A percentile compares a stretch with the other conserved stretches of the same genome.
phyloP scores from a whole-genome alignment of 1,139 yeast species.

The Yamadazyma spencermartinsiae region DNA sequence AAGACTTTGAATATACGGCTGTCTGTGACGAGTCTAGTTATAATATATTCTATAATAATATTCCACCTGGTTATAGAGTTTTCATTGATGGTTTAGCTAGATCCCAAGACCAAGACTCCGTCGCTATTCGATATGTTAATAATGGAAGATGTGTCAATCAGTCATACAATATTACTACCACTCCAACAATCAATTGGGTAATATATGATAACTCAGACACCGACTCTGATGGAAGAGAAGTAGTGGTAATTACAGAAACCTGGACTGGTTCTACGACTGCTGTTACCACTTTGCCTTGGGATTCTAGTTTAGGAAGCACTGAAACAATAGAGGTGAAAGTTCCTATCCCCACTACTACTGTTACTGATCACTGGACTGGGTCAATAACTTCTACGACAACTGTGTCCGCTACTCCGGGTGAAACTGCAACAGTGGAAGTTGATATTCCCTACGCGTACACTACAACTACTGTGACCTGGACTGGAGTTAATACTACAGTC shows the following conservation, averaged over 20 bases:
- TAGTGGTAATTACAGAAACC: constrained; percentile 24
- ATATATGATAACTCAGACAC: constrained; percentile 14
- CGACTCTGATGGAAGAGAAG: constrained; percentile 23
- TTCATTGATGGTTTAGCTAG: constrained; percentile 21
- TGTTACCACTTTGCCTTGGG: constrained; percentile 21
- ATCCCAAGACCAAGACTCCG: background rate
- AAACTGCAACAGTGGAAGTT: constrained; percentile 13
- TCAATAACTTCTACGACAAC: constrained; percentile 9
- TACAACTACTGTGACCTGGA: constrained; percentile 4
- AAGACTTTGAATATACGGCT: constrained; percentile 10
- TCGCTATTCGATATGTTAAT: constrained; percentile 8
- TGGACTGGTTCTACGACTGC: constrained; percentile 24
- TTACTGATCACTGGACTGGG: constrained; percentile 10
- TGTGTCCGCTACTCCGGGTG: constrained; percentile 11
- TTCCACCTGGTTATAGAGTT: constrained; percentile 36
- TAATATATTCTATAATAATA: constrained; percentile 18
- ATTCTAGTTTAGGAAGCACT: constrained; percentile 9
- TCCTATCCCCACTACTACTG: constrained; percentile 15
- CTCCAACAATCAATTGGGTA: constrained; percentile 7
- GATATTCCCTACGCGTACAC: constrained; percentile 14
- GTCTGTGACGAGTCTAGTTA: constrained; percentile 18
- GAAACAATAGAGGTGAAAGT: constrained; percentile 20
- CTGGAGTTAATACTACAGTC: constrained; percentile 1
- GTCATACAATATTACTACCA: constrained; percentile 2
- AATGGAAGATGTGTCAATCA: constrained; percentile 10